phyloP scores from a whole-genome alignment of 495 filamentous ascomycete species.

The Aspergillus cavernicola region DNA sequence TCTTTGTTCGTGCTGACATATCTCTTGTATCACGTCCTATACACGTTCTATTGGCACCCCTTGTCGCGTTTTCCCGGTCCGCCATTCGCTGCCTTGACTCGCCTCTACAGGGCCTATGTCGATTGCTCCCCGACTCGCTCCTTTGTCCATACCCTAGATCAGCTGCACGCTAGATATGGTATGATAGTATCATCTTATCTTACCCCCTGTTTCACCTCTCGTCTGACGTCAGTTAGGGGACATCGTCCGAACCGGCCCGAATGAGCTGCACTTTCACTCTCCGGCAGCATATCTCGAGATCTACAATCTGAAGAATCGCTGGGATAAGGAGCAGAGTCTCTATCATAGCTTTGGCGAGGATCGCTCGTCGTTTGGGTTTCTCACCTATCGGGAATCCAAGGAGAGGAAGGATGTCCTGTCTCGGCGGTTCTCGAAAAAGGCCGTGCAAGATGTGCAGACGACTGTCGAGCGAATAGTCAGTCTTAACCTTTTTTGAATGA shows the following conservation, averaged over 20 bases:
- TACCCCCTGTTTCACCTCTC: background rate
- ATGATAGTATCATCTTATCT: background rate
- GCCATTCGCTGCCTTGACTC: background rate
- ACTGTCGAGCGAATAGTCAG: background rate
- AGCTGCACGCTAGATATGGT: conserved; percentile 6
- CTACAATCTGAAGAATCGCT: conserved; percentile 5
- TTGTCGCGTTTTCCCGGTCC: conserved; percentile 6
- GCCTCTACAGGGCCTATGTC: conserved; percentile 2
- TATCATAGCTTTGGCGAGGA: conserved; percentile 11
- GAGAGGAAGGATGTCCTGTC: conserved; percentile 8
- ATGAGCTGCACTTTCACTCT: conserved; percentile 7
- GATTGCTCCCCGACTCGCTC: background rate
- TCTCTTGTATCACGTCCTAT: background rate
- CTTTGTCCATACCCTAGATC: conserved; percentile 2
- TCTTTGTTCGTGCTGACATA: background rate
- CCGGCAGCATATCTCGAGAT: conserved; percentile 6
- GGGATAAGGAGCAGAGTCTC: conserved; percentile 8
- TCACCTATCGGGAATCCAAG: conserved; percentile 3
- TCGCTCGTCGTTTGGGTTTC: conserved; percentile 6
- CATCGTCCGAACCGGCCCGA: conserved; percentile 2
- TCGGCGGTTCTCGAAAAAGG: conserved; percentile 6
- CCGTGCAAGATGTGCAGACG: background rate
- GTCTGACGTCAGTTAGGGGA: background rate
- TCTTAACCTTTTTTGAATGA: background rate
- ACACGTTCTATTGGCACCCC: conserved; percentile 10